Evolutionary conservation across 225 moss, liverwort and hornwort genomes (phyloP), one percentile per base, ranked within the genome.

Genomic region (Thuidium tamariscinum): DNA sequence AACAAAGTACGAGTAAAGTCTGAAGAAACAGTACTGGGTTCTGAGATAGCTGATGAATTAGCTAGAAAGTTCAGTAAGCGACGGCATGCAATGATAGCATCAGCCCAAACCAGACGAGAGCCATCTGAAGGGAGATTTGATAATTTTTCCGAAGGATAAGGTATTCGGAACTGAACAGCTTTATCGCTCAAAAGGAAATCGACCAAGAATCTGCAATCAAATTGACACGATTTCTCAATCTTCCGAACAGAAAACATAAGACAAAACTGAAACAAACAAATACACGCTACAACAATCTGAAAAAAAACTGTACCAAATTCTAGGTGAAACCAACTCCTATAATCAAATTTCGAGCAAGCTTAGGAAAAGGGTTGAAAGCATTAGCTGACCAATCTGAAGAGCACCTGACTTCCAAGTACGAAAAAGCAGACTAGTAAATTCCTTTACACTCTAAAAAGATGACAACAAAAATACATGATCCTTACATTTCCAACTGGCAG

Each of bases 201-300:
- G 34, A 93, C 92, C 85, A 95, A 86, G 79, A 96, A 86, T 92
- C 97, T 98, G 88, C 85, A 88, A 86, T 72, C 83, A 89, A 90
- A 12, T 74, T 89, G 61, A 34, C 52, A 46, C 14, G 30, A 70
- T 48, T 63, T 75, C 72, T 87, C 48, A 77, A 77, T 60, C 44
- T 72, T 85, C 52, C 60, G 72, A 87, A 78, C 64, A 65, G 41
- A 63, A 84, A 68, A 77, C 87, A 87, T 65, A 55, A 27, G 51
- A 82, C 42, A 29, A 79, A 79, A 21, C 29, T 78, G 66, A 30
- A 59, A 83, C n/a, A 76, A 54, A 86, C 73, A 76, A 68, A 80
- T 52, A 75, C 48, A 68, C 16, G 22, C 70, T 72, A 60, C 56
- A 56, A 88, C 32, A 63, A 63, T 26, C 70, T 70, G 55, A 55